phyloP scores from a whole-genome alignment of 192 early-diverging fungal species.

The Dissophora globulifera region DNA sequence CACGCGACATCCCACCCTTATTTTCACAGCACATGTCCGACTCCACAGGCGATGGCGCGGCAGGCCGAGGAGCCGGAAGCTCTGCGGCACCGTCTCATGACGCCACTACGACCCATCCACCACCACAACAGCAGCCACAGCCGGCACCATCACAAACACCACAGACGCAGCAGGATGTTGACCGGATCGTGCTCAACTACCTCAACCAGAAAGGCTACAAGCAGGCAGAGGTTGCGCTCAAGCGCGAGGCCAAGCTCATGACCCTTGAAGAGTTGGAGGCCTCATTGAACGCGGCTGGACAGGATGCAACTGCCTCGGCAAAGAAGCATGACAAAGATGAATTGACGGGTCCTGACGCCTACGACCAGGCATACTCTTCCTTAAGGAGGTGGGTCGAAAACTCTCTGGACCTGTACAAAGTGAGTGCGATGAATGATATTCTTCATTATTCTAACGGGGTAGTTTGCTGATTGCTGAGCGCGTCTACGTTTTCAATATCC shows the following conservation, averaged over 20 bases:
- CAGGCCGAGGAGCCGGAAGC: constrained; percentile 10
- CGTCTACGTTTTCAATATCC: no score
- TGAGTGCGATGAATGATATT: constrained; percentile 37
- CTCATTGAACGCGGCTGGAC: constrained; percentile 7
- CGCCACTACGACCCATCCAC: constrained; percentile 7
- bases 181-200: constrained; percentile 74
- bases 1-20: neutral
- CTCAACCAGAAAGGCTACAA: constrained; percentile 76
- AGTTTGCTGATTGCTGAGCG: no score
- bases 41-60: constrained; percentile 23
- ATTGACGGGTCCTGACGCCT: constrained; percentile 77
- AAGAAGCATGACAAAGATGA: constrained; percentile 65
- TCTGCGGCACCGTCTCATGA: neutral
- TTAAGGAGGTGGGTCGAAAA: constrained; percentile 91
- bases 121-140: constrained; percentile 13
- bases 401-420: constrained; percentile 94
- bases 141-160: constrained; percentile 21
- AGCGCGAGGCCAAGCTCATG: constrained; percentile 66
- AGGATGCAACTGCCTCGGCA: neutral
- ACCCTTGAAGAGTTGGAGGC: constrained; percentile 57
- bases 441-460: no score
- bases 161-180: constrained; percentile 56
- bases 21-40: constrained; percentile 29
- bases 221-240: constrained; percentile 71
- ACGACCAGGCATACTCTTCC: constrained; percentile 80